Base-by-base conservation (phyloP, 2,329 filamentous ascomycete species). In the Fusarium gaditjirri region DNA sequence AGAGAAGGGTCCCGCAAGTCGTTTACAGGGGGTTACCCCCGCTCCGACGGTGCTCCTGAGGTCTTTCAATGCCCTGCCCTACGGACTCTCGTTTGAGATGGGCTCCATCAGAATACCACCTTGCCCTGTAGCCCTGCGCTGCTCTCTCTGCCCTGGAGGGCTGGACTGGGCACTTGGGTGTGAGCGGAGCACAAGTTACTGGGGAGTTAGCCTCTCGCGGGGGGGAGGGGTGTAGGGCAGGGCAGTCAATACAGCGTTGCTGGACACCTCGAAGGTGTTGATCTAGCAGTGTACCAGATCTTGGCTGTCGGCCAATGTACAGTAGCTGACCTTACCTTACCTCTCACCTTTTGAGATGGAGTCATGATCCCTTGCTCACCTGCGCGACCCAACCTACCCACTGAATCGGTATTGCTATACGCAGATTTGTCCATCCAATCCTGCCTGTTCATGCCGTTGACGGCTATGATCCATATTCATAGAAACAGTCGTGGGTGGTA, bases 171-270 rank as follows among this genome's bases (percentile, higher is more conserved):
- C 31, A 25, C 29, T 49, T 21, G 25, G 41, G 60, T 27, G 70
- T 63, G 50, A 42, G 39, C 56, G 39, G 19, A 68, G 29, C 16
- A 46, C 23, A 21, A 19, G 35, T 44, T 55, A 41, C 39, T 54
- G 58, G 49, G 38, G 35, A n/a, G 33, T 47, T 65, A 47, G 68
- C 42, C 35, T 55, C 46, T 42, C 39, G 59, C 53, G 63, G 69
- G 69, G 70, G 53, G 58, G 64, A 53, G 69, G 65, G 70, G 70
- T 72, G 70, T 72, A 72, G 35, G 70, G 70, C 70, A 58, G 44
- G 43, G 61, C 47, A 46, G 49, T 50, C 49, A 49, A 38, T 19
- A 5, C 17, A 59, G 60, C 36, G 25, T 31, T 41, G 16, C 59
- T 60, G 43, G 42, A 62, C 35, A 31, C 29, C 39, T 55, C 11